Evolutionary conservation across 2,329 filamentous ascomycete species (phyloP).

Genomic region (Helicocarpus griseus): DNA sequence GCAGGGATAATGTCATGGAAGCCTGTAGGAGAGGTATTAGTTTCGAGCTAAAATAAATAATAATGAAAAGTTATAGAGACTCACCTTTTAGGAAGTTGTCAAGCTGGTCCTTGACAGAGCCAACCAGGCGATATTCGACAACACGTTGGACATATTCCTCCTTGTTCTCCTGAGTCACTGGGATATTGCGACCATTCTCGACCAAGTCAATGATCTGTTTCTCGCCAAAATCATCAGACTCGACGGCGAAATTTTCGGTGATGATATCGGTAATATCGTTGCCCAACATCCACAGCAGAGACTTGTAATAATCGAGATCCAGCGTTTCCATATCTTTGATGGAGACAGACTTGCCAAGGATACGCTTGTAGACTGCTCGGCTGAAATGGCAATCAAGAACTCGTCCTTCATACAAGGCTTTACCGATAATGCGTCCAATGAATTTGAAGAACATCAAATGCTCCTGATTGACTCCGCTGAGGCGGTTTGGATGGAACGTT

Average conservation of each 20-base stretch:
- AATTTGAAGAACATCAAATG: conserved; percentile 99
- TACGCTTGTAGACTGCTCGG: conserved; percentile 95
- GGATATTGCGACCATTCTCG: conserved; percentile 77
- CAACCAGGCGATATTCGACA: conserved; percentile 85
- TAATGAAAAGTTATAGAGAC: conserved; percentile 14
- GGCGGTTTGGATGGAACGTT: conserved; percentile 95
- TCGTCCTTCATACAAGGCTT: conserved; percentile 91
- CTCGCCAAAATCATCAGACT: conserved; percentile 88
- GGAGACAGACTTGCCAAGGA: conserved; percentile 86
- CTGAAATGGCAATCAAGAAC: conserved; percentile 98
- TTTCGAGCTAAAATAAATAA: not conserved
- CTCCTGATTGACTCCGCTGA: conserved; percentile 88
- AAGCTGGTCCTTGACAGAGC: conserved; percentile 88
- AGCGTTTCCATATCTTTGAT: conserved; percentile 99
- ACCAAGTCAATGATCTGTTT: conserved; percentile 79
- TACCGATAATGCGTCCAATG: conserved; percentile 95
- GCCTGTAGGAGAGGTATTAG: conserved; percentile 41
- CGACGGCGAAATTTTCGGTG: conserved; percentile 88
- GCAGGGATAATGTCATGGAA: conserved; percentile 98
- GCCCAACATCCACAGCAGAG: conserved; percentile 93
- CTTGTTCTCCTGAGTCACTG: conserved; percentile 97
- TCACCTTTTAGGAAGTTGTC: conserved; percentile 79
- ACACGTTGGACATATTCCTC: conserved; percentile 92
- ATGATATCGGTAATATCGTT: conserved; percentile 98
- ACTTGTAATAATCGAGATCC: conserved; percentile 98